Percentiles rank a stretch among this genome's conserved stretches.
Evolutionary conservation across 345 rosid genomes (phyloP).

Genomic region (Bruguiera sexangula): DNA sequence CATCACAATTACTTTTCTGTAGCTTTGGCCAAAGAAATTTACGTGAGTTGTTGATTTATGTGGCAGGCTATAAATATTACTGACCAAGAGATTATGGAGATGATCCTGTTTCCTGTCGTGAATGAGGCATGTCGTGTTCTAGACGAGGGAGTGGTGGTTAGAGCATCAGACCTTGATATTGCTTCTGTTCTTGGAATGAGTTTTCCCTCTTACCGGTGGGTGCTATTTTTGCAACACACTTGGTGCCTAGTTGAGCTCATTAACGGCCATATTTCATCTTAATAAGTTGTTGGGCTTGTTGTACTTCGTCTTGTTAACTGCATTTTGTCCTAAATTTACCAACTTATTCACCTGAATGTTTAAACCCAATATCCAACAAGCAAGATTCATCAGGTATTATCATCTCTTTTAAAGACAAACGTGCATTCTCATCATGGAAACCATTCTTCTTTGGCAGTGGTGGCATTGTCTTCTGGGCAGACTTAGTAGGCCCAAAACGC

Average conservation of each 20-base stretch:
- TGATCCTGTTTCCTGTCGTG: constrained; percentile 86
- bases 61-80: constrained; percentile 69
- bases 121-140: constrained; percentile 89
- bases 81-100: constrained; percentile 82
- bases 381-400: no score
- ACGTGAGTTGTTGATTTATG: constrained; percentile 12
- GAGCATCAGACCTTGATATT: constrained; percentile 84
- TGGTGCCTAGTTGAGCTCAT: not conserved
- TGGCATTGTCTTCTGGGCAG: constrained; percentile 92
- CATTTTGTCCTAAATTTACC: no score
- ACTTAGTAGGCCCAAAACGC: constrained; percentile 58
- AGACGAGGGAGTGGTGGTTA: constrained; percentile 78
- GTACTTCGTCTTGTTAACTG: no score
- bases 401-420: no score
- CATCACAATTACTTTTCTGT: not conserved
- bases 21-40: constrained; percentile 10
- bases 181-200: constrained; percentile 97
- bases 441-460: constrained; percentile 50
- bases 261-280: not conserved
- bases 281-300: no score
- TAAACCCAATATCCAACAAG: no score
- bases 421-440: no score
- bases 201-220: constrained; percentile 92
- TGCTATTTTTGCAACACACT: not conserved
- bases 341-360: no score